These are phyloP conservation scores for Isatis tinctoria DNA, from an alignment of 345 rosid species.

Conservation along the genomic window DNA sequence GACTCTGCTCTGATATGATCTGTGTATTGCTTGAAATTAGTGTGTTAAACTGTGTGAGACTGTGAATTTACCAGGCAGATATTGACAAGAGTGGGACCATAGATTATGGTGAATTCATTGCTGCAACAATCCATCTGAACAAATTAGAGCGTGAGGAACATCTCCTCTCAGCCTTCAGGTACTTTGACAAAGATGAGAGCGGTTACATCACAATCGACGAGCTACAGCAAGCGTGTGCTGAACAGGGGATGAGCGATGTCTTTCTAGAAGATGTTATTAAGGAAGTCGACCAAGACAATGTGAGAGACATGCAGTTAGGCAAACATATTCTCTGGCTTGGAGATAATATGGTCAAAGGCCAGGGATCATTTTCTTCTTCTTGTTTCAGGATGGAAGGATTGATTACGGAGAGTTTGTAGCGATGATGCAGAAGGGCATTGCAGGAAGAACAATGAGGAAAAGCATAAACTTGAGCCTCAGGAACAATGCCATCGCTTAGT, in stretches of 20 bases:
- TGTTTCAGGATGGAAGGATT: conserved; percentile 86
- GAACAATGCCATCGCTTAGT: conserved; percentile 14
- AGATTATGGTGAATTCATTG: conserved; percentile 93
- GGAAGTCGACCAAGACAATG: conserved; percentile 98
- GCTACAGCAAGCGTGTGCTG: conserved; percentile 94
- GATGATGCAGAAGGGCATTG: conserved; percentile 96
- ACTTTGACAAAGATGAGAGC: conserved; percentile 94
- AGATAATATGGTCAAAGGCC: not conserved
- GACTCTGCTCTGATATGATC: conserved; percentile 16
- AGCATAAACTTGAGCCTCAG: conserved; percentile 73
- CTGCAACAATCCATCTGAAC: conserved; percentile 92
- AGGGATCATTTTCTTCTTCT: conserved; percentile 2
- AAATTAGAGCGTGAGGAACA: conserved; percentile 96
- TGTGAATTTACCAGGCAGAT: conserved; percentile 64
- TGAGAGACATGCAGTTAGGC: conserved; percentile 37
- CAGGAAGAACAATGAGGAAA: conserved; percentile 92
- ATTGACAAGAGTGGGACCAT: conserved; percentile 97
- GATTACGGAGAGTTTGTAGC: conserved; percentile 97
- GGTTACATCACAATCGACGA: conserved; percentile 95
- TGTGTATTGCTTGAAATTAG: conserved; percentile 3
- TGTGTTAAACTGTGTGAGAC: not conserved
- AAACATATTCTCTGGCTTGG: not conserved
- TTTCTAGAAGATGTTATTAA: conserved; percentile 84
- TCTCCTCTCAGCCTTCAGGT: conserved; percentile 90
- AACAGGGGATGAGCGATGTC: conserved; percentile 88